Base-by-base conservation (phyloP, 2,329 filamentous ascomycete species). In the Ascomycota sp. region DNA sequence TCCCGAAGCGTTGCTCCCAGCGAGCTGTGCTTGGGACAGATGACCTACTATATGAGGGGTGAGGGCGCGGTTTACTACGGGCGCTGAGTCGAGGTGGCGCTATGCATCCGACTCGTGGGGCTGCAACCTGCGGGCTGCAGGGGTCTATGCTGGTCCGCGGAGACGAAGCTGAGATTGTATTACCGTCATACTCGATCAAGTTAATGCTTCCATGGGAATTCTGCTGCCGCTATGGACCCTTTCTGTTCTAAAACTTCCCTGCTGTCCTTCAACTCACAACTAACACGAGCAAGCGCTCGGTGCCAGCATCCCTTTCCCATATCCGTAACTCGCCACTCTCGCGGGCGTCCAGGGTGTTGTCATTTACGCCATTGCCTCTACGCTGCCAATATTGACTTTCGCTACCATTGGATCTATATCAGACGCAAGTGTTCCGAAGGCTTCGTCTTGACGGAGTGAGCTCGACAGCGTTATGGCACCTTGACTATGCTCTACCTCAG, bases 181-280 rank as follows among this genome's bases (percentile, higher is more conserved):
- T 71, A 89, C 80, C 79, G 80, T 85, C 63, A 77, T 74, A 86
- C 79, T 86, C 79, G 80, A 89, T 80, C 80, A 89, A 89, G 80
- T 80, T 86, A 89, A 86, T 83, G 76, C 80, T 89, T 89, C 80
- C 80, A 80, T 86, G 80, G 75, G 80, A 78, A 86, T 85, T 66
- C 80, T 86, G 79, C 77, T 85, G 79, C 79, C 79, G 78, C 78
- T 81, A n/a, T n/a, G n/a, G 70, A 42, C 35, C 37, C 36, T 33
- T 30, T 38, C n/a, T n/a, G n/a, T n/a, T n/a, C n/a, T n/a, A n/a
- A n/a, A n/a, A n/a, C 27, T 37, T 33, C 36, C 38, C 37, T 41
- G 40, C 32, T 38, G 37, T 32, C 43, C 41, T 37, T n/a, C 20
- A 13, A 29, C 23, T 15, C 34, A 30, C 21, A 36, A 53, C 60